Evolutionary conservation across 306 rosid species (phyloP).

Genomic region (Glycine soja): DNA sequence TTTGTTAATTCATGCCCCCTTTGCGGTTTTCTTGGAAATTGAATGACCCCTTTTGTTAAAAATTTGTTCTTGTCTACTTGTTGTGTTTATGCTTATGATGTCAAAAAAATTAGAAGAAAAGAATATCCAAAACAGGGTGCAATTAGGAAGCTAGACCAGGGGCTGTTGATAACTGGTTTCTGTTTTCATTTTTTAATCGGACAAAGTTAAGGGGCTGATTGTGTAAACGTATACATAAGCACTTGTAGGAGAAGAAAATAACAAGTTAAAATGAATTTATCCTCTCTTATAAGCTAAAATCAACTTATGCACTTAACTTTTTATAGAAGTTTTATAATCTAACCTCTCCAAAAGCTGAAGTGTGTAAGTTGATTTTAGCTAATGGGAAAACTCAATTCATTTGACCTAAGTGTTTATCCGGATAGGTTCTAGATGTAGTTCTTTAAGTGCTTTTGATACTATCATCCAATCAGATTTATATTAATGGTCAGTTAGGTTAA

Average conservation of each 20-base stretch:
- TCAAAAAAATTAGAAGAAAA: not conserved
- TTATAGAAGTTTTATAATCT: no score
- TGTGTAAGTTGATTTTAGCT: no score
- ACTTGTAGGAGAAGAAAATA: not conserved
- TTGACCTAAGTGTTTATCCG: no score
- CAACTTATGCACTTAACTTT: no score
- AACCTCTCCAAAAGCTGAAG: no score
- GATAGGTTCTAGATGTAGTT: no score
- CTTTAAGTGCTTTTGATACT: not conserved
- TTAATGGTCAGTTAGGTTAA: not conserved
- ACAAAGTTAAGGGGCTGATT: not conserved
- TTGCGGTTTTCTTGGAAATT: not conserved
- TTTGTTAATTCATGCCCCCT: not conserved
- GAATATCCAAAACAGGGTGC: not conserved
- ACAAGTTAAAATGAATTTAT: not conserved
- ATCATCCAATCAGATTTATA: not conserved
- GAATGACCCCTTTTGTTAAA: constrained; percentile 3
- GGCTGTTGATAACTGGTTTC: constrained; percentile 4
- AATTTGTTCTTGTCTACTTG: not conserved
- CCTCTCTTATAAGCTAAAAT: not conserved
- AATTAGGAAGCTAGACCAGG: constrained; percentile 31
- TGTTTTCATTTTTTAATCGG: not conserved
- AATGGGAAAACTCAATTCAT: no score
- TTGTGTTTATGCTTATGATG: constrained; percentile 4
- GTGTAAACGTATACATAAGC: no score